phyloP scores from a whole-genome alignment of 2,329 filamentous ascomycete species.

The Arthrinium phaeospermum region DNA sequence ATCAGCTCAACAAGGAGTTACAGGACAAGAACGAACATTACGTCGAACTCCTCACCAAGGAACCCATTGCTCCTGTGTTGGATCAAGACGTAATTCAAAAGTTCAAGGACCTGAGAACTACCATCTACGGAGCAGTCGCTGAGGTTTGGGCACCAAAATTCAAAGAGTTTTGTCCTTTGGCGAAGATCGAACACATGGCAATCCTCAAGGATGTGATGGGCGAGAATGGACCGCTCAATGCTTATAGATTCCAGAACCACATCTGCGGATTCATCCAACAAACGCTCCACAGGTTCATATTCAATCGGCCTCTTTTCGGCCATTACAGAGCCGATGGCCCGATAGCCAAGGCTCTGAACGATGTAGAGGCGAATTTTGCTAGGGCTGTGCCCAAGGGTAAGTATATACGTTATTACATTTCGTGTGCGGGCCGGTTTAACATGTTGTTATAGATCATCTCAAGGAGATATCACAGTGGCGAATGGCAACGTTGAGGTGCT shows the following conservation, averaged over 20 bases:
- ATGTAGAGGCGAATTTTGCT: not conserved
- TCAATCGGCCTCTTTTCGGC: not conserved
- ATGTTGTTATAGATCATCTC: not conserved
- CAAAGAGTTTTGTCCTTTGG: rapidly evolving
- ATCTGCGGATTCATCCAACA: not conserved
- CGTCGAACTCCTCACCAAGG: not conserved
- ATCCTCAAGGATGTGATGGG: not conserved
- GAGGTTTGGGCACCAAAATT: not conserved
- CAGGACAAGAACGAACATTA: not conserved
- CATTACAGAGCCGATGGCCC: rapidly evolving
- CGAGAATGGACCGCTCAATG: not conserved
- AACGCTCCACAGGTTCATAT: not conserved
- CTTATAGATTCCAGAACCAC: not conserved
- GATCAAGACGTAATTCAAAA: not conserved
- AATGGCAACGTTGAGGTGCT: not conserved
- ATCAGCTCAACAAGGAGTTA: not conserved
- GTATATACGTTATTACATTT: not conserved
- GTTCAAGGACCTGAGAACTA: not conserved
- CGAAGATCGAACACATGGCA: rapidly evolving
- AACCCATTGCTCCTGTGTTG: not conserved
- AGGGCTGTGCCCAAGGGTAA: not conserved
- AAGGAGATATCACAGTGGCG: not conserved
- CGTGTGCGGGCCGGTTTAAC: not conserved
- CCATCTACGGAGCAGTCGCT: not conserved
- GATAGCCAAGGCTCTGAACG: rapidly evolving